Conservation (phyloP, 2,329 filamentous ascomycete species). For the Rhynchosporium agropyri region DNA sequence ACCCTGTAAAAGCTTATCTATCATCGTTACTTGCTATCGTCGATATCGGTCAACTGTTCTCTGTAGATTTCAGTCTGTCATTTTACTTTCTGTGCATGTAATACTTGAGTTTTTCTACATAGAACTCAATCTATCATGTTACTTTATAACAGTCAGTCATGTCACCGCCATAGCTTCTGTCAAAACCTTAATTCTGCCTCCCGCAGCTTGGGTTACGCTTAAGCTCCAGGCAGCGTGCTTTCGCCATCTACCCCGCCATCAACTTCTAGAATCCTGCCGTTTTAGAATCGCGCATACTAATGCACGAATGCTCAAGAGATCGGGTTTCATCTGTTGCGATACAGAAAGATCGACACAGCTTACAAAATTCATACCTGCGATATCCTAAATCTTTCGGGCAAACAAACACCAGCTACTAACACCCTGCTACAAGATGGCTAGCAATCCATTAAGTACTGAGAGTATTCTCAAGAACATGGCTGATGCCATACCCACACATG, state of each 20-base stretch:
- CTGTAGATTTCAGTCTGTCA: too few relatives aligned
- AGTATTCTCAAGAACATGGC: slow-evolving; percentile 60
- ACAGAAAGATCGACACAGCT: not conserved
- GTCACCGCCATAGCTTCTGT: not conserved
- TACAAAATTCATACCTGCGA: not conserved
- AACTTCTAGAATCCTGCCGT: not conserved
- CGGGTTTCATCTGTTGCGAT: not conserved
- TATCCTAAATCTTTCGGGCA: not conserved
- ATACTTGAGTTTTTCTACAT: too few relatives aligned
- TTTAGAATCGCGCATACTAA: too few relatives aligned
- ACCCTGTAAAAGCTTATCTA: too few relatives aligned
- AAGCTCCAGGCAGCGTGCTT: slow-evolving; percentile 26
- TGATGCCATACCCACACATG: slow-evolving; percentile 59
- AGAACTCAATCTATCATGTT: not conserved
- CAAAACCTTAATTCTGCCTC: slow-evolving; percentile 15
- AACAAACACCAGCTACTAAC: not conserved
- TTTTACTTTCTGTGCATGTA: too few relatives aligned
- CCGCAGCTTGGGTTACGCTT: slow-evolving; percentile 4
- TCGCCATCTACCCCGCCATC: slow-evolving; percentile 28
- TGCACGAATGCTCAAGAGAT: not conserved
- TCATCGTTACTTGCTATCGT: too few relatives aligned
- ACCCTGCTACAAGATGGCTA: slow-evolving; percentile 32
- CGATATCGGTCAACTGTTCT: too few relatives aligned
- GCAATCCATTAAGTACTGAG: slow-evolving; percentile 47
- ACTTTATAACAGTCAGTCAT: not conserved